Base-by-base conservation (phyloP, 257 asterid genomes). In the Scutellaria galericulata region DNA sequence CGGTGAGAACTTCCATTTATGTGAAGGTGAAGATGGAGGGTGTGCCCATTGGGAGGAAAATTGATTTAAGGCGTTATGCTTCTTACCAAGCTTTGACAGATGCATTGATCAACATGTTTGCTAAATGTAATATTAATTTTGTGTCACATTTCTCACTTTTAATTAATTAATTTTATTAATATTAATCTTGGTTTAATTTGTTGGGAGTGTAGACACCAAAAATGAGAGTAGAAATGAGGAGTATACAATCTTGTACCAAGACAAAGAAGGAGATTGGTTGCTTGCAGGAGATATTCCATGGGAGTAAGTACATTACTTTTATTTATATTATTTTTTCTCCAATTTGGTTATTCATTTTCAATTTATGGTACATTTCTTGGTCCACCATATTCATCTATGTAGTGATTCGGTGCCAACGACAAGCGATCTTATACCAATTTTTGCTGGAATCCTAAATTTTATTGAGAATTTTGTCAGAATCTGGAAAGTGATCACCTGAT, bases 1-100 rank as follows among this genome's bases (percentile, higher is more conserved):
- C 75, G 40, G 57, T 11, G 55, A 75, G 73, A 39, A 77, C 67
- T 55, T 71, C 80, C 22, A 64, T 42, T 79, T 81, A 62, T 56
- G 88, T 83, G 75, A 86, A 83, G 86, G 90, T 86, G 83, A 86
- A 79, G 86, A 86, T 86, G 90, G 85, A 79, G 55, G 90, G 88
- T 7, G 82, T 86, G 45, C 77, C 80, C 44, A 79, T 83, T 40
- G 90, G 86, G 45, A 79, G 90, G 70, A 83, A 86, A 58, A 80
- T 86, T 52, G 83, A 86, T 64, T 68, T 86, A 18, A 75, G 74
- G 24, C 83, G 75, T 12, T 77, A 70, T 52, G 14, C 72, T 77
- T 83, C 90, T 15, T 79, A 81, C 65, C 85, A 68, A 64, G 53
- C 80, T 52, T 77, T 86, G 50, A 68, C 67, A 9, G 7, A 46